Percentiles rank a stretch among this genome's conserved stretches.
These are phyloP conservation scores for Gleditsia sinensis DNA, from an alignment of 306 rosid species.

Conservation along the genomic window DNA sequence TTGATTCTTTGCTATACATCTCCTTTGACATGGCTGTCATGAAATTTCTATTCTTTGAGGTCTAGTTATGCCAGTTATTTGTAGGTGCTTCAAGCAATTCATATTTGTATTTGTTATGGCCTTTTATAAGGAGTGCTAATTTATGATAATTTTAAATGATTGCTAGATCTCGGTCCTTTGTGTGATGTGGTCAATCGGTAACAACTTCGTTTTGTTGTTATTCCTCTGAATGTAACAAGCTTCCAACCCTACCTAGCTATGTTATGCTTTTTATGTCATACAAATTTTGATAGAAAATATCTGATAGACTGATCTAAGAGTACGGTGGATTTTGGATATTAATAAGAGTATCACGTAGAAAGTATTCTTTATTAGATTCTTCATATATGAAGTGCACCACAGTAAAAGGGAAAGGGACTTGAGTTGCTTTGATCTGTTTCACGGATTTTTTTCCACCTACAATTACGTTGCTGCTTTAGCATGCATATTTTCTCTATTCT, in stretches of 20 bases:
- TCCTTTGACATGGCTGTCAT: conserved; percentile 16
- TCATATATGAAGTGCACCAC: conserved; percentile 15
- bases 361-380: neutral
- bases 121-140: conserved; percentile 14
- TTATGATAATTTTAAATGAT: conserved; percentile 9
- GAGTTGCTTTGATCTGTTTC: neutral
- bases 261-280: conserved; percentile 17
- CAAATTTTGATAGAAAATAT: conserved; percentile 1
- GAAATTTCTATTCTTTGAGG: conserved; percentile 27
- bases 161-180: conserved; percentile 10
- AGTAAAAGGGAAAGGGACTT: neutral
- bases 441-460: neutral
- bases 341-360: conserved; percentile 8
- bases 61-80: neutral
- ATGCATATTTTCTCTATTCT: neutral
- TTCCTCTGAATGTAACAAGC: conserved; percentile 17
- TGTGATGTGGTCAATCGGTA: neutral
- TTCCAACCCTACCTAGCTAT: neutral
- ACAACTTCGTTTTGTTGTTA: neutral
- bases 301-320: neutral
- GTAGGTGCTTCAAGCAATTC: neutral
- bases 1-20: conserved; percentile 16
- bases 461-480: neutral
- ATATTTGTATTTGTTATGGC: conserved; percentile 6
- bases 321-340: no score